Evolutionary conservation across 208 protist species (phyloP).

Genomic region (Acanthamoeba sp.): DNA sequence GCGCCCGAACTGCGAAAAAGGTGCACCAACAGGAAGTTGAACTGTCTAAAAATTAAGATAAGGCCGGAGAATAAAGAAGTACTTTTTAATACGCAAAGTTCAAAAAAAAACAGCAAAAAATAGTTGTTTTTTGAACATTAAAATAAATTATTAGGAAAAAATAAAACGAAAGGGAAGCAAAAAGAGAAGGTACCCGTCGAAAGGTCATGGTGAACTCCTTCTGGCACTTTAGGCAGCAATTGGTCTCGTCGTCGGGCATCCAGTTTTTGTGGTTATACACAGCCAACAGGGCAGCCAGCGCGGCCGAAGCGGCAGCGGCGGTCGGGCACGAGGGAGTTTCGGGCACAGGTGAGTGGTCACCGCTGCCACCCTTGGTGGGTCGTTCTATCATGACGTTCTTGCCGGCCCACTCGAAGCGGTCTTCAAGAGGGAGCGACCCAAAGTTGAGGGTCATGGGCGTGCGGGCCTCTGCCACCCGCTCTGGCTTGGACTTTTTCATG

Average conservation of each 20-base stretch:
- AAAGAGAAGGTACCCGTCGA: conserved; percentile 1
- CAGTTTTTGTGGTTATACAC: conserved; percentile 3
- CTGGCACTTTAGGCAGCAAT: conserved; percentile 1
- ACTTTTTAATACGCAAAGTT: not conserved
- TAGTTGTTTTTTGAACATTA: not conserved
- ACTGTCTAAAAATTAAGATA: too few species aligned
- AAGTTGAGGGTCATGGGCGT: not conserved
- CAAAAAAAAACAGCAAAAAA: not conserved
- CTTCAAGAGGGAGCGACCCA: not conserved
- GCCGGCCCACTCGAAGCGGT: conserved; percentile 16
- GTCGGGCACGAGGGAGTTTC: not conserved
- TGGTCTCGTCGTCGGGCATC: conserved; percentile 9
- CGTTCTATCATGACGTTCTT: conserved; percentile 26
- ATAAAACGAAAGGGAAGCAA: not conserved
- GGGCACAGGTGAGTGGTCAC: not conserved
- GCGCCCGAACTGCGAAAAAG: too few species aligned
- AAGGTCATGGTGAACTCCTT: not conserved
- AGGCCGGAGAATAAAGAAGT: not conserved
- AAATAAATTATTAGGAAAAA: not conserved
- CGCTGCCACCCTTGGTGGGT: not conserved
- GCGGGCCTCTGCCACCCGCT: not conserved
- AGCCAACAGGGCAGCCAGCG: not conserved
- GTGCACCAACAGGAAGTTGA: too few species aligned
- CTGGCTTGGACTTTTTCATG: not conserved
- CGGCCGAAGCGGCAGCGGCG: not conserved